A percentile compares a stretch with the other conserved stretches of the same genome.
phyloP scores from a whole-genome alignment of 345 rosid species.

The Cardamine occulta region DNA sequence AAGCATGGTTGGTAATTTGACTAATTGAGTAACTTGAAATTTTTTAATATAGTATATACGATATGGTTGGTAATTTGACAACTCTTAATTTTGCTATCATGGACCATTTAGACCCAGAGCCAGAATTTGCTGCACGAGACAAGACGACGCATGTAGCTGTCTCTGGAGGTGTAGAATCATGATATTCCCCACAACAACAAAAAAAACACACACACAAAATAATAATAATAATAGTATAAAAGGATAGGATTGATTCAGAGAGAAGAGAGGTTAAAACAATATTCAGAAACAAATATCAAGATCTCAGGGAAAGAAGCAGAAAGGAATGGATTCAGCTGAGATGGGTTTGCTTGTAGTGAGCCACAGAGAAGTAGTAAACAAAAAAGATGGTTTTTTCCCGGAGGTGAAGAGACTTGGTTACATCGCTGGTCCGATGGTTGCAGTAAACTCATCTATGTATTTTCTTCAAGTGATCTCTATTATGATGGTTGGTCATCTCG shows the following conservation, averaged over 20 bases:
- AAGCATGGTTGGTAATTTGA: neutral
- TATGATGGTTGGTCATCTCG: slow-evolving; percentile 88
- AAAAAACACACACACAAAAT: neutral
- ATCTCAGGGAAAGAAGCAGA: slow-evolving; percentile 15
- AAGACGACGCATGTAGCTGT: neutral
- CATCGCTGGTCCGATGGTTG: slow-evolving; percentile 76
- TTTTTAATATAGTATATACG: neutral
- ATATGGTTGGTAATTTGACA: neutral
- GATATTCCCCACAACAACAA: neutral
- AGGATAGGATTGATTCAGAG: slow-evolving; percentile 1
- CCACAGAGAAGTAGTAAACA: slow-evolving; percentile 21
- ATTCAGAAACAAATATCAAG: slow-evolving; percentile 13
- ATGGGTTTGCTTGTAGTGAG: slow-evolving; percentile 38
- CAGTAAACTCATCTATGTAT: slow-evolving; percentile 59
- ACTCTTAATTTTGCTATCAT: slow-evolving; percentile 13
- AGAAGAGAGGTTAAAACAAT: neutral
- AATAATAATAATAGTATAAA: neutral
- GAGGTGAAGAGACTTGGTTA: slow-evolving; percentile 57
- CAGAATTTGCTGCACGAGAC: neutral
- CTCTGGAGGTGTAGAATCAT: slow-evolving; percentile 25
- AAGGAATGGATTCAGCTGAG: slow-evolving; percentile 43
- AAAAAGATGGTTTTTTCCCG: slow-evolving; percentile 26
- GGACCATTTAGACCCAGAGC: neutral
- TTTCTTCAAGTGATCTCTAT: slow-evolving; percentile 59
- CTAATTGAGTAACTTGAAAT: neutral